Base-by-base conservation (phyloP, 2,329 filamentous ascomycete genomes). In the Leptoxyphium fumago region DNA sequence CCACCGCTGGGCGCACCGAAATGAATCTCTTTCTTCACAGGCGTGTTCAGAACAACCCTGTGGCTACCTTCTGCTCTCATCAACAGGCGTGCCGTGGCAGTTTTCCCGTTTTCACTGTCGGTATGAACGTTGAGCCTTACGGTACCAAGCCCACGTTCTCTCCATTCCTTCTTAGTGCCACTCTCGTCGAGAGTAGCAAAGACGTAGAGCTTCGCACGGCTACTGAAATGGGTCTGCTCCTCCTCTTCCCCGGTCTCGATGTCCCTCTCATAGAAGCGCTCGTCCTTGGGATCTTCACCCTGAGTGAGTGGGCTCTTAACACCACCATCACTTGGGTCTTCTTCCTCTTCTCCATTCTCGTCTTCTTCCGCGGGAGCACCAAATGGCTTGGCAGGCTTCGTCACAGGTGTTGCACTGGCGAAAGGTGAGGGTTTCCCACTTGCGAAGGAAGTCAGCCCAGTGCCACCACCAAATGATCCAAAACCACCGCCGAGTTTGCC, bases 61-160 rank as follows among this genome's bases (percentile, higher is more conserved):
- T 88, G 79, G 1, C 85, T 91, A 47, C 87, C 86, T 56, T 95
- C 88, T 52, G 93, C 86, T 14, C 89, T 81, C 78, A 95, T 87
- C 48, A 96, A 75, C 51, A 96, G 75, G 38, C 89, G 82, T 18
- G 81, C 74, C 48, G 67, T 69, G 13, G 11, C 15, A 13, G 32
- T 13, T 17, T 56, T 50, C 10, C 77, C 70, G 46, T 79, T 71
- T 36, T 74, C 71, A 18, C 73, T 69, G 5, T 75, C 68, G 50
- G 75, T 71, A 2, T 76, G 75, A 11, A 82, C 79, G 55, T 95
- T 94, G 60, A 94, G 73, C 65, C 91, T 91, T 52, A 94, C 71
- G 53, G 81, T 82, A 39, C 88, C 88, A 3, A 80, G 74, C 10
- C 88, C 88, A 43, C 88, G 79, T 65, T 96, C 89, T 62, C 89